These are phyloP conservation scores for Pythium utonaiense DNA, from an alignment of 352 stramenopile genomes.

Conservation along the genomic window DNA sequence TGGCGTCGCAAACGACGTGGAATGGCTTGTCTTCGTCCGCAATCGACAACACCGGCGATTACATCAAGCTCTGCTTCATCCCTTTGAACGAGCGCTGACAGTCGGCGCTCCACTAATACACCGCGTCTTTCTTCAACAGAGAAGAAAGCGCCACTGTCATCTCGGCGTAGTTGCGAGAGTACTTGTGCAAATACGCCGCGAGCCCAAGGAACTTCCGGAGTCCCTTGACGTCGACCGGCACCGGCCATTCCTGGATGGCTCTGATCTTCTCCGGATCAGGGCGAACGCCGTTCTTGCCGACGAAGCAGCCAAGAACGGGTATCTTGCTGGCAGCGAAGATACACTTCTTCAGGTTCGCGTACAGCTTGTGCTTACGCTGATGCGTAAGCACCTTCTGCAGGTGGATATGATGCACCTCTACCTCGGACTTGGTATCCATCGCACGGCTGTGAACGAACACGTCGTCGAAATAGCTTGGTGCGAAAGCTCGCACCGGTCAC, in stretches of 20 bases:
- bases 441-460: constrained; percentile 25
- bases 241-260: constrained; percentile 5
- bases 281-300: constrained; percentile 15
- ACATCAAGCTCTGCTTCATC: constrained; percentile 4
- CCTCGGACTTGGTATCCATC: constrained; percentile 10
- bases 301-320: constrained; percentile 23
- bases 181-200: constrained; percentile 4
- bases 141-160: constrained; percentile 1
- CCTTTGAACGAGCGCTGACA: not conserved
- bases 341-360: constrained; percentile 28
- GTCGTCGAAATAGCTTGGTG: constrained; percentile 29
- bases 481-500: constrained; percentile 7
- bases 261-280: constrained; percentile 16
- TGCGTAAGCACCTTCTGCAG: constrained; percentile 17
- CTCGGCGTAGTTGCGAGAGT: constrained; percentile 8
- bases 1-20: constrained; percentile 10
- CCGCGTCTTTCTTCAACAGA: not conserved
- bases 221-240: not conserved
- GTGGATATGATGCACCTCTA: constrained; percentile 16
- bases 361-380: constrained; percentile 23
- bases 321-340: constrained; percentile 24
- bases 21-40: constrained; percentile 5
- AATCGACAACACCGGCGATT: constrained; percentile 6
- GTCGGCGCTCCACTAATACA: not conserved
- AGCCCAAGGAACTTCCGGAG: constrained; percentile 7